A percentile compares a stretch with the other conserved stretches of the same genome.
Conservation (phyloP, 768 basidiomycete species). For the Auriscalpium orientale region DNA sequence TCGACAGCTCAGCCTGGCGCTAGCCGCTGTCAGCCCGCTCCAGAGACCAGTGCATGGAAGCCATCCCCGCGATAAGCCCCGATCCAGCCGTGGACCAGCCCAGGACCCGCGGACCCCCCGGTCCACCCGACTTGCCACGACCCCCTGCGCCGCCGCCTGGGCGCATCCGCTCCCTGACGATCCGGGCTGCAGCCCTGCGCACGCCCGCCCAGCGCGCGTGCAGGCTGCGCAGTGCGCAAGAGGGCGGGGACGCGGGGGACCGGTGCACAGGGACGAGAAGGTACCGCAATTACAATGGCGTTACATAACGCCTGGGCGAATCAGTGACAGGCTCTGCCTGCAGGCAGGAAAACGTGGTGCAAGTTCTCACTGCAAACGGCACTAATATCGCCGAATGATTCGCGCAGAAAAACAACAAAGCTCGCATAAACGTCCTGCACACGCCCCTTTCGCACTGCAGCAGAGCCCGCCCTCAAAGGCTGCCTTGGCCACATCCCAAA, state of each 20-base stretch:
- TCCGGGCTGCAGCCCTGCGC: too few relatives aligned
- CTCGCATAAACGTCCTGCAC: conserved; percentile 18
- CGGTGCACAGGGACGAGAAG: conserved; percentile 9
- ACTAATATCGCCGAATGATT: conserved; percentile 14
- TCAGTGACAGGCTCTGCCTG: conserved; percentile 48
- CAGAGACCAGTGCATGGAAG: too few relatives aligned
- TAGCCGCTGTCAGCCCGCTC: too few relatives aligned
- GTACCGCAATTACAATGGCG: conserved; percentile 11
- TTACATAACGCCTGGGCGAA: conserved; percentile 39
- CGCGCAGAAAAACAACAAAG: conserved; percentile 10
- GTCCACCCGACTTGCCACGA: too few relatives aligned
- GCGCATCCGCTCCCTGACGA: too few relatives aligned
- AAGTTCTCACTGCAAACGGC: conserved; percentile 41
- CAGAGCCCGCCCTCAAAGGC: conserved; percentile 22
- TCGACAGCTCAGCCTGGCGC: too few relatives aligned
- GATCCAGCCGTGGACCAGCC: too few relatives aligned
- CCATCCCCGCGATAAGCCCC: too few relatives aligned
- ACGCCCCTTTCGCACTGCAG: conserved; percentile 43
- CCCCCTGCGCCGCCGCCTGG: too few relatives aligned
- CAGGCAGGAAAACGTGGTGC: conserved; percentile 69
- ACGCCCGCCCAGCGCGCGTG: background rate
- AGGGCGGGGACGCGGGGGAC: conserved; percentile 4
- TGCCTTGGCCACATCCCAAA: conserved; percentile 3
- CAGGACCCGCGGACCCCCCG: too few relatives aligned
- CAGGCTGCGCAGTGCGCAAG: too few relatives aligned